Percentiles rank a stretch among this genome's conserved stretches.
phyloP scores from a whole-genome alignment of 139 green algal genomes.

The Volvox reticuliferus region DNA sequence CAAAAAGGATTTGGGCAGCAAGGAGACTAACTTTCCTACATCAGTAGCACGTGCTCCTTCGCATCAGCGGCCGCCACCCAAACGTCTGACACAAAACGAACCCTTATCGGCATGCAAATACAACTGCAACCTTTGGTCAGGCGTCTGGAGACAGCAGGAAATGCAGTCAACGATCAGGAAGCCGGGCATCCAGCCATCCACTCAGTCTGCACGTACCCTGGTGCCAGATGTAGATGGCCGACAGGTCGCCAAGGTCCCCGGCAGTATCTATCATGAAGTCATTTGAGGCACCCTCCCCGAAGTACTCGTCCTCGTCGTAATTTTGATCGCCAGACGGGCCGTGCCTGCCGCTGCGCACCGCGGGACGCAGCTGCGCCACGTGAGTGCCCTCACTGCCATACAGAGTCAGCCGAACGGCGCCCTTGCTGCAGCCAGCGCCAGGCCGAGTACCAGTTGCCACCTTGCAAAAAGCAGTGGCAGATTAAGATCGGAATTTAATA shows the following conservation, averaged over 20 bases:
- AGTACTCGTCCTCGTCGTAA: background rate
- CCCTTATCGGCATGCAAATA: no score
- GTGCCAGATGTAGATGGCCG: conserved; percentile 49
- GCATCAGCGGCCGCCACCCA: no score
- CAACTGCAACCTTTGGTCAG: no score
- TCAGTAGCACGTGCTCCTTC: no score
- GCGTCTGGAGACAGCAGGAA: no score
- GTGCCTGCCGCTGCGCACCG: background rate
- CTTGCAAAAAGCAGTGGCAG: background rate
- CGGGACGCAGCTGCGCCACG: conserved; percentile 19
- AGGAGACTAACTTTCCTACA: no score
- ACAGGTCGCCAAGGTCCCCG: conserved; percentile 52
- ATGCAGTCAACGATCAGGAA: no score
- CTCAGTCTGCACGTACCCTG: background rate
- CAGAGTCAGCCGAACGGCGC: conserved; percentile 36
- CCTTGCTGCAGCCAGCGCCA: conserved; percentile 9
- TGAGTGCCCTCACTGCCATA: conserved; percentile 30
- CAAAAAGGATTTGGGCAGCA: no score
- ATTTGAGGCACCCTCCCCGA: conserved; percentile 8
- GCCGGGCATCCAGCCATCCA: no score
- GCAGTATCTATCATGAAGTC: conserved; percentile 46
- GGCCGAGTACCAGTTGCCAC: conserved; percentile 5
- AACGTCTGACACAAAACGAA: no score
- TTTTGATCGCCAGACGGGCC: background rate
- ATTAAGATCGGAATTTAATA: background rate